Base-by-base conservation (phyloP, 2,329 filamentous ascomycete genomes). In the Clarireedia homoeocarpa region DNA sequence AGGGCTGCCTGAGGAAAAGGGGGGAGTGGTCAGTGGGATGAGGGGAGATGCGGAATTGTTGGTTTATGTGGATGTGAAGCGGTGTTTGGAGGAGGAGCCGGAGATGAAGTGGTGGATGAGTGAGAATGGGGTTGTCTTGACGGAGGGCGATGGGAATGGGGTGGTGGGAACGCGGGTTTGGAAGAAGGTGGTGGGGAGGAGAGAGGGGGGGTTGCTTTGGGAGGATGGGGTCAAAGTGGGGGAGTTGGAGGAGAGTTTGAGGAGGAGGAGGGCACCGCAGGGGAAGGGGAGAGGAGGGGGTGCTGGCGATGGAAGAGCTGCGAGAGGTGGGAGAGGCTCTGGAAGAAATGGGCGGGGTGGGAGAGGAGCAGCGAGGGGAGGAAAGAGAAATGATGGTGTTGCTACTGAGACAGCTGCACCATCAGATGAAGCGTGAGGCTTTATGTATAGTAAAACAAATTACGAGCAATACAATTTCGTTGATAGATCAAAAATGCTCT, bases 61-160 rank as follows among this genome's bases (percentile, higher is more conserved):
- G 60, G 79, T 96, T 27, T 89, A 89, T 71, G 74, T 95, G 56
- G 84, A 96, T 71, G 72, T 95, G 27, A 72, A 75, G 70, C 75
- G 75, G 65, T 85, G 89, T 63, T 68, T 95, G 64, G 72, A 73
- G 44, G 83, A 81, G 53, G 36, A 49, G 12, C 34, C 34, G 45
- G 77, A 73, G 0, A 72, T 90, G 61, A 76, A 77, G 66, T 95
- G 91, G 80, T 95, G 88, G 83, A 70, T 82, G 59, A 90, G 87
- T 68, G 86, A 88, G 63, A 92, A 92, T 67, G 86, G 82, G 2
- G 88, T 92, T 7, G 78, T 91, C 59, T 72, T 92, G 61, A 85
- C 81, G 2, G 81, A 82, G 64, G 82, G 74, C 72, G 67, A 80
- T 58, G 80, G 72, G 48, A 72, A 82, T 4, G 88, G 85, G 1